Conservation (phyloP, 2,329 filamentous ascomycete genomes). For the Calonectria pteridis region DNA sequence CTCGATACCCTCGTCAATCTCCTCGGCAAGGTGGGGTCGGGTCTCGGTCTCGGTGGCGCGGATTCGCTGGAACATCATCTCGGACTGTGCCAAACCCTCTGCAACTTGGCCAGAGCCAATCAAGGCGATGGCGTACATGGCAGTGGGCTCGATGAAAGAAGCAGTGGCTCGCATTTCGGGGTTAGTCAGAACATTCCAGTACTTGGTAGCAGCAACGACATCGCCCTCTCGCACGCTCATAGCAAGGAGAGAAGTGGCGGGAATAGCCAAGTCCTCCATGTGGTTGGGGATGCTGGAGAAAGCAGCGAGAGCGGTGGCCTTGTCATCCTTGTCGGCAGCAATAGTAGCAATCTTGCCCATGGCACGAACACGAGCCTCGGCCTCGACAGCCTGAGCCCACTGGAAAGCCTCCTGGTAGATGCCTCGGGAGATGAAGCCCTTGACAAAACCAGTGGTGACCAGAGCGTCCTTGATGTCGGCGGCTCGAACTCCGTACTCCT, state of each 20-base stretch:
- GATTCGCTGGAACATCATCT: slow-evolving; percentile 89
- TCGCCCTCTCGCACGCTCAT: slow-evolving; percentile 88
- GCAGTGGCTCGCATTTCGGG: slow-evolving; percentile 70
- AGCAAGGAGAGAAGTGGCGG: slow-evolving; percentile 86
- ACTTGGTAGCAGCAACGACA: slow-evolving; percentile 79
- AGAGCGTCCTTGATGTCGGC: slow-evolving; percentile 78
- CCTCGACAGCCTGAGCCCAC: slow-evolving; percentile 76
- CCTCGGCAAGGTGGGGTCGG: slow-evolving; percentile 74
- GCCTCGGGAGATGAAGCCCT: slow-evolving; percentile 78
- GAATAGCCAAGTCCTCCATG: slow-evolving; percentile 62
- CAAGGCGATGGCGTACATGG: slow-evolving; percentile 91
- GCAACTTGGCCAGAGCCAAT: slow-evolving; percentile 86
- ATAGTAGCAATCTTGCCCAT: slow-evolving; percentile 80
- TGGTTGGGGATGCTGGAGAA: slow-evolving; percentile 70
- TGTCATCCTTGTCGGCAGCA: slow-evolving; percentile 84
- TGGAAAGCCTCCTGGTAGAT: slow-evolving; percentile 80
- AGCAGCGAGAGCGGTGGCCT: slow-evolving; percentile 74
- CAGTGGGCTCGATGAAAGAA: slow-evolving; percentile 85
- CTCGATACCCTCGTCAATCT: slow-evolving; percentile 88
- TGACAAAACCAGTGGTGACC: slow-evolving; percentile 80
- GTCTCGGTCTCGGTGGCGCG: slow-evolving; percentile 68
- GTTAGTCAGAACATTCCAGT: slow-evolving; percentile 81
- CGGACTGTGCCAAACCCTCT: slow-evolving; percentile 83
- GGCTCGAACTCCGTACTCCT: slow-evolving; percentile 69
- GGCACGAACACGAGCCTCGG: slow-evolving; percentile 68